A percentile compares a stretch with the other conserved stretches of the same genome.
These are phyloP conservation scores for Skeletonema costatum DNA, from an alignment of 108 stramenopile genomes.

Conservation along the genomic window DNA sequence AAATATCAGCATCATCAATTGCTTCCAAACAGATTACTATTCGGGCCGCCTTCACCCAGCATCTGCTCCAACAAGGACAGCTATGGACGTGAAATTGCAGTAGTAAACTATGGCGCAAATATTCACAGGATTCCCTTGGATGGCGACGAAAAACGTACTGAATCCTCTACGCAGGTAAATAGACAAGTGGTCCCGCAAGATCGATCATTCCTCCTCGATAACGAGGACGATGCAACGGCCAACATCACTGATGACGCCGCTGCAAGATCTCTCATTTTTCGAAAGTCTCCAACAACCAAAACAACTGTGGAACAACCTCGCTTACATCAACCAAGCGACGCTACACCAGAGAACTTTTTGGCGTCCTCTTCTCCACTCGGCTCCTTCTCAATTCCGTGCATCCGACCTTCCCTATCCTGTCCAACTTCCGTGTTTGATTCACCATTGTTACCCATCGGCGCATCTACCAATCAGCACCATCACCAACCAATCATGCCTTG, in stretches of 20 bases:
- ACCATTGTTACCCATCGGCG: constrained; percentile 4
- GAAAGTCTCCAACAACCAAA: constrained; percentile 1
- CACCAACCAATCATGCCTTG: neutral
- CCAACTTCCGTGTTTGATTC: constrained; percentile 3
- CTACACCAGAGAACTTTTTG: neutral
- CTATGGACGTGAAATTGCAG: neutral
- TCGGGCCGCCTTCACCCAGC: neutral
- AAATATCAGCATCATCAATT: neutral
- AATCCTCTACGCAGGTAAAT: neutral
- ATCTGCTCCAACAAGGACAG: neutral
- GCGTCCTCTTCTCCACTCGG: neutral
- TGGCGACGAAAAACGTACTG: neutral
- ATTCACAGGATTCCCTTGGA: neutral
- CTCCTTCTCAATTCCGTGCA: neutral
- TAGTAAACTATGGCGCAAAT: neutral
- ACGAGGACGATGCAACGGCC: neutral
- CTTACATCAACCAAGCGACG: neutral
- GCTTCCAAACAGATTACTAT: neutral
- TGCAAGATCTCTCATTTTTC: neutral
- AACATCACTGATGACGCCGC: neutral
- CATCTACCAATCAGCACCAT: neutral
- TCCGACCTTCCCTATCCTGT: neutral
- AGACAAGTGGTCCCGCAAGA: constrained; percentile 3
- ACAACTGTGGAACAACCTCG: neutral
- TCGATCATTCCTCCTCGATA: neutral